Conservation (phyloP, 1,139 yeast species). For the Magnusiomyces fungicola region DNA sequence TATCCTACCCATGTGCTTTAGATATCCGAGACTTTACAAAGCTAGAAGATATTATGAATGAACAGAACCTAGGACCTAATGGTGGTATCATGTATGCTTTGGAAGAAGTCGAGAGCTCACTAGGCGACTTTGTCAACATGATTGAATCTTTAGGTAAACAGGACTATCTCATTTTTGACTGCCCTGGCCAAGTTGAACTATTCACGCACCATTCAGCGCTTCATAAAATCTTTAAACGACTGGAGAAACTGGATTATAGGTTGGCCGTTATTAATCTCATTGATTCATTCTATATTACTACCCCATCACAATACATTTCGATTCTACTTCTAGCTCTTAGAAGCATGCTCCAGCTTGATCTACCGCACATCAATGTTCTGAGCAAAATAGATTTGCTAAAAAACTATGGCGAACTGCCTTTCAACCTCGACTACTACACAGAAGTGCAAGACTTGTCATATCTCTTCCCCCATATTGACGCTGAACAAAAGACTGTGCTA, state of each 20-base stretch:
- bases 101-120: slow-evolving; percentile 47
- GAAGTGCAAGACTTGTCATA: slow-evolving; percentile 80
- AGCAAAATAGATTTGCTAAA: slow-evolving; percentile 81
- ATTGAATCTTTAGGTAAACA: slow-evolving; percentile 51
- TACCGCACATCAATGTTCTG: slow-evolving; percentile 89
- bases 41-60: slow-evolving; percentile 84
- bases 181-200: slow-evolving; percentile 96
- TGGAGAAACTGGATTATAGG: slow-evolving; percentile 66
- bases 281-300: slow-evolving; percentile 77
- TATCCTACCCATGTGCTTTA: slow-evolving; percentile 74
- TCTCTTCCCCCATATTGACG: slow-evolving; percentile 59
- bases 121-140: slow-evolving; percentile 55
- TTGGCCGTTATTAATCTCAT: slow-evolving; percentile 81
- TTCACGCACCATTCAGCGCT: slow-evolving; percentile 87
- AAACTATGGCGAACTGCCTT: slow-evolving; percentile 54
- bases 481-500: slow-evolving; percentile 55
- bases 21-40: slow-evolving; percentile 87
- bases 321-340: slow-evolving; percentile 72
- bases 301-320: slow-evolving; percentile 89
- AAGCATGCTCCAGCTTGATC: slow-evolving; percentile 85
- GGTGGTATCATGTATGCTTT: slow-evolving; percentile 91
- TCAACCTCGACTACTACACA: slow-evolving; percentile 77
- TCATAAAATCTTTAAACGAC: slow-evolving; percentile 58
- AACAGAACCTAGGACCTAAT: slow-evolving; percentile 79
- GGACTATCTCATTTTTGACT: slow-evolving; percentile 81